Conservation (phyloP, 2,329 filamentous ascomycete genomes). For the Rhinocladiella mackenziei region DNA sequence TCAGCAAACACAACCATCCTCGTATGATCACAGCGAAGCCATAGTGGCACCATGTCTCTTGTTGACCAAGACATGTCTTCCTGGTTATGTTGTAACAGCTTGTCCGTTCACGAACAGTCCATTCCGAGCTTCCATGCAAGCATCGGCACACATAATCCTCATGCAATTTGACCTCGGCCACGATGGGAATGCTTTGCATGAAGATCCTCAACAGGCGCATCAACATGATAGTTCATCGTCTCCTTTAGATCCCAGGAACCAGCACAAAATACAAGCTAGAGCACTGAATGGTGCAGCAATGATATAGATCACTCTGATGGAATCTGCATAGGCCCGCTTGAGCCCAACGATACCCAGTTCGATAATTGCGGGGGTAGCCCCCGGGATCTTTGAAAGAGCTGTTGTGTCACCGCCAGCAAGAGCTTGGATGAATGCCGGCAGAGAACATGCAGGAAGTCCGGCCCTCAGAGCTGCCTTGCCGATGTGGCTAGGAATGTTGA, state of each 20-base stretch:
- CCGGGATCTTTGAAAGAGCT: conserved; percentile 12
- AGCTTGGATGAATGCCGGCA: conserved; percentile 18
- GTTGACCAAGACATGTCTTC: no score
- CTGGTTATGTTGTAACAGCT: no score
- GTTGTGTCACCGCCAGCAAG: conserved; percentile 18
- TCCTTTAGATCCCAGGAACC: conserved; percentile 24
- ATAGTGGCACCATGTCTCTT: no score
- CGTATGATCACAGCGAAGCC: no score
- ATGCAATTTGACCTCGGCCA: no score
- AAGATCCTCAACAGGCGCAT: conserved; percentile 26
- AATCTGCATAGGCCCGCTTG: conserved; percentile 25
- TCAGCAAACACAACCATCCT: no score
- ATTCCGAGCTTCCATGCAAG: no score
- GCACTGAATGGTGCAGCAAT: conserved; percentile 23
- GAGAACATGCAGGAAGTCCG: conserved; percentile 15
- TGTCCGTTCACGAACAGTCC: no score
- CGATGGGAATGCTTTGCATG: conserved; percentile 19
- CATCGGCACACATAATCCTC: no score
- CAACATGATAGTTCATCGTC: conserved; percentile 27
- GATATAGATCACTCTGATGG: conserved; percentile 21
- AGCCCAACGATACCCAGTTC: conserved; percentile 6
- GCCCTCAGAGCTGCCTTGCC: conserved; percentile 13
- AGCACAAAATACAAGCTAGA: conserved; percentile 19
- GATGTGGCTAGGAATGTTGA: conserved; percentile 18
- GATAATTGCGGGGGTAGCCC: conserved; percentile 17